Conservation (phyloP, 306 rosid species). For the Myrica gale region DNA sequence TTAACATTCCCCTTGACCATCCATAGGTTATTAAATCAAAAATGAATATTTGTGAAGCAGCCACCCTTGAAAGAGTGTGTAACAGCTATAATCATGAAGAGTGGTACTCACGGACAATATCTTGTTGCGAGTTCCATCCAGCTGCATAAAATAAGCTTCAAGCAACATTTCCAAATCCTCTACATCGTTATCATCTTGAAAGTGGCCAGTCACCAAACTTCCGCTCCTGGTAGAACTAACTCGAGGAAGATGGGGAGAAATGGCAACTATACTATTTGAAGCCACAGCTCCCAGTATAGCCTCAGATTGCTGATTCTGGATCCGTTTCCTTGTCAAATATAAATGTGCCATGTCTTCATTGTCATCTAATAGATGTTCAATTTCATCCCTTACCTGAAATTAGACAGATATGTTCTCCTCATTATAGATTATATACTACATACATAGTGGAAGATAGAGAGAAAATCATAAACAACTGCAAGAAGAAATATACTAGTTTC, state of each 20-base stretch:
- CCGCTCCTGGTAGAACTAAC: conserved; percentile 62
- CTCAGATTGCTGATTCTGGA: conserved; percentile 73
- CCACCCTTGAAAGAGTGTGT: no score
- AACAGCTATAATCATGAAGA: not conserved
- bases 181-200: conserved; percentile 61
- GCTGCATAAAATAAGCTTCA: conserved; percentile 97
- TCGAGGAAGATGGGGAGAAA: conserved; percentile 46
- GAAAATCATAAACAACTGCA: not conserved
- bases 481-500: not conserved
- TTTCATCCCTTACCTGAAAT: conserved; percentile 88
- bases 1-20: no score
- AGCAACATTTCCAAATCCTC: conserved; percentile 99
- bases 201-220: conserved; percentile 64
- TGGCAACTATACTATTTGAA: conserved; percentile 41
- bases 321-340: conserved; percentile 89
- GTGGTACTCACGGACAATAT: conserved; percentile 80
- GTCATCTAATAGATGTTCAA: conserved; percentile 92
- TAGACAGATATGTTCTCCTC: conserved; percentile 21
- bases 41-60: no score
- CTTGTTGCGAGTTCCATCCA: conserved; percentile 96
- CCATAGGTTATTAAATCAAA: no score
- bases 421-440: conserved; percentile 25
- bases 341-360: conserved; percentile 95
- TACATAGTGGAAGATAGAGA: conserved; percentile 6
- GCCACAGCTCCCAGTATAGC: conserved; percentile 51